phyloP scores from a whole-genome alignment of 768 basidiomycete genomes.

The Tephrocybe sp. region DNA sequence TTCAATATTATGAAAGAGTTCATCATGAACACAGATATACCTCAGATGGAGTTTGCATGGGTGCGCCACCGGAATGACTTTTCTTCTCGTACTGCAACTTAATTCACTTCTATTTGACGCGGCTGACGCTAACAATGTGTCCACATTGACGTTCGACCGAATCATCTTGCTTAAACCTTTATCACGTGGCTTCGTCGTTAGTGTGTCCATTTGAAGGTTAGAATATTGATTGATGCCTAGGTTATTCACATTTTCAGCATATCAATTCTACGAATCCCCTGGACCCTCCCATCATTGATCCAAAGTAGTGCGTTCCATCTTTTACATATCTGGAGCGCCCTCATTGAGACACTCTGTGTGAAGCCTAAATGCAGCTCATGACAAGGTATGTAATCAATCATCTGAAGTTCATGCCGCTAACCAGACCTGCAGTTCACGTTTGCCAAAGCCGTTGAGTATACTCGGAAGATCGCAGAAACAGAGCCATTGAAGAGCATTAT shows the following conservation, averaged over 20 bases:
- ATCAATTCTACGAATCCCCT: conserved; percentile 14
- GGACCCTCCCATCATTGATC: conserved; percentile 13
- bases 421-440: conserved; percentile 13
- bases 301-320: conserved; percentile 9
- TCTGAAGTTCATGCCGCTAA: too few species aligned
- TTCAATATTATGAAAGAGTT: conserved; percentile 11
- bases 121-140: conserved; percentile 6
- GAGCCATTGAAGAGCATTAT: conserved; percentile 13
- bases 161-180: conserved; percentile 13
- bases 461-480: conserved; percentile 9
- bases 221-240: neutral
- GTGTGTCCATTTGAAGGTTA: neutral
- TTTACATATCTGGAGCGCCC: neutral
- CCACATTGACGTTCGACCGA: conserved; percentile 12
- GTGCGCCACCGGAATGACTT: neutral
- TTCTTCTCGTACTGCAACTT: too few species aligned
- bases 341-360: neutral
- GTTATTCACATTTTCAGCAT: conserved; percentile 5
- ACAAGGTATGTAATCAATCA: conserved; percentile 13
- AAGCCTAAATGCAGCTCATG: conserved; percentile 12
- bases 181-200: conserved; percentile 16
- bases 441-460: conserved; percentile 17
- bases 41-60: conserved; percentile 17
- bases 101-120: neutral
- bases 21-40: conserved; percentile 8